Evolutionary conservation across 2,329 filamentous ascomycete genomes (phyloP).

Genomic region (Salinomyces thailandicus): DNA sequence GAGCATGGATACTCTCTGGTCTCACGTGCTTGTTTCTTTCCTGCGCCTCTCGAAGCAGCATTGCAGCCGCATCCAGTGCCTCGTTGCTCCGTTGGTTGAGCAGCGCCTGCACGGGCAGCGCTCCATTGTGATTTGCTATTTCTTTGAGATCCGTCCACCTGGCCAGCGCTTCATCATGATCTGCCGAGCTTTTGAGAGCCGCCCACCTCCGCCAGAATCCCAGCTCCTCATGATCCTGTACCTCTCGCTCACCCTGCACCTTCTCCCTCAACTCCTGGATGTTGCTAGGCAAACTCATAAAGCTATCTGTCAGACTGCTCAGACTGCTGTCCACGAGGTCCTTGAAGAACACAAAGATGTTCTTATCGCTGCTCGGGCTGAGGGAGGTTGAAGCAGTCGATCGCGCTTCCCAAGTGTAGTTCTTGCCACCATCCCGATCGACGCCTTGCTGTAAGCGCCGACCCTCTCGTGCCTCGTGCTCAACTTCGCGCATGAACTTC

Average conservation of each 20-base stretch:
- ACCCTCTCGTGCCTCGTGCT: constrained; percentile 3
- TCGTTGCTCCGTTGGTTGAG: constrained; percentile 9
- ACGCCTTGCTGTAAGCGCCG: constrained; percentile 1
- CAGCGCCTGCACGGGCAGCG: constrained; percentile 6
- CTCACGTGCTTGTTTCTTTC: constrained; percentile 17
- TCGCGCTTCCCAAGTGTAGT: background rate
- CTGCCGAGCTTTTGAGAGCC: constrained; percentile 13
- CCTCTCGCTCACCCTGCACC: constrained; percentile 15
- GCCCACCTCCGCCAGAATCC: constrained; percentile 21
- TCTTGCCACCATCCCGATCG: background rate
- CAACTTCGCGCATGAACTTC: constrained; percentile 7
- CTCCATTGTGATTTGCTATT: background rate
- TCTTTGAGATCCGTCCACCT: too few relatives aligned
- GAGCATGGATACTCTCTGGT: constrained; percentile 14
- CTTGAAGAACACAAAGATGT: constrained; percentile 52
- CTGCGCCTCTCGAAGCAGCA: constrained; percentile 17
- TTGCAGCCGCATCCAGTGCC: constrained; percentile 10
- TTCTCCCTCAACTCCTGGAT: constrained; percentile 26
- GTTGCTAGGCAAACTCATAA: constrained; percentile 42
- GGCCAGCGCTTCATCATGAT: constrained; percentile 8
- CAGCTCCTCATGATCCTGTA: constrained; percentile 12
- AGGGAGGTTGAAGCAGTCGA: background rate
- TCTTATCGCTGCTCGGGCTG: constrained; percentile 25
- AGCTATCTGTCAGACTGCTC: constrained; percentile 33
- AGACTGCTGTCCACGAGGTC: constrained; percentile 51